Conservation (phyloP, 805 yeast genomes). For the Grigorovia jiainica region DNA sequence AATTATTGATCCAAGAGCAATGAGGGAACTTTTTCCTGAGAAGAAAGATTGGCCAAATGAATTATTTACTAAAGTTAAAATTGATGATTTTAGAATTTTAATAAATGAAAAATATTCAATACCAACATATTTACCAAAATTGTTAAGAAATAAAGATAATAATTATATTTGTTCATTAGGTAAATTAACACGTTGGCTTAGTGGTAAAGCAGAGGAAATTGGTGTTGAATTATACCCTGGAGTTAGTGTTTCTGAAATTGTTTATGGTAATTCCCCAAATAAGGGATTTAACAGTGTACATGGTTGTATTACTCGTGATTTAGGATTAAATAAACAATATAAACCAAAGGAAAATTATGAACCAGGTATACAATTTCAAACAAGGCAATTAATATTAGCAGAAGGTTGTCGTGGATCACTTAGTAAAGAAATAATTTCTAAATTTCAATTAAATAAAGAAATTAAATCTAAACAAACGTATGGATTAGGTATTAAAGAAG, state of each 20-base stretch:
- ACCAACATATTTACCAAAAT: slow-evolving; percentile 90
- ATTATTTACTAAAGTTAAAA: slow-evolving; percentile 61
- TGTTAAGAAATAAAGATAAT: slow-evolving; percentile 67
- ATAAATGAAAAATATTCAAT: slow-evolving; percentile 44
- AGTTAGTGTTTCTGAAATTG: slow-evolving; percentile 71
- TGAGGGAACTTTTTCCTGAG: slow-evolving; percentile 67
- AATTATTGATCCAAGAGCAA: slow-evolving; percentile 81
- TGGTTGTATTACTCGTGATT: slow-evolving; percentile 92
- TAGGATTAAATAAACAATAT: slow-evolving; percentile 74
- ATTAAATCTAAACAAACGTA: slow-evolving; percentile 69
- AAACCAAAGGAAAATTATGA: slow-evolving; percentile 77
- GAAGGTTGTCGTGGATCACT: slow-evolving; percentile 99
- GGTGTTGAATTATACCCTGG: slow-evolving; percentile 94
- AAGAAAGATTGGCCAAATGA: slow-evolving; percentile 71
- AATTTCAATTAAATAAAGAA: slow-evolving; percentile 57
- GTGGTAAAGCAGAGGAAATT: slow-evolving; percentile 82
- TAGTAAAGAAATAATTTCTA: slow-evolving; percentile 63
- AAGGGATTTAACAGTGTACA: slow-evolving; percentile 45
- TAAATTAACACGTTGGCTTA: slow-evolving; percentile 69
- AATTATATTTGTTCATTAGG: slow-evolving; percentile 81
- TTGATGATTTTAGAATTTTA: slow-evolving; percentile 65
- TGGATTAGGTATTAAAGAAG: slow-evolving; percentile 93
- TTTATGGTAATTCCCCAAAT: slow-evolving; percentile 33
- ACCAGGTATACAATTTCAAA: slow-evolving; percentile 94
- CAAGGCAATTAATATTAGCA: slow-evolving; percentile 80